A percentile compares a stretch with the other conserved stretches of the same genome.
Conservation (phyloP, 164 flowering plant genomes). For the Vitis labrusca region DNA sequence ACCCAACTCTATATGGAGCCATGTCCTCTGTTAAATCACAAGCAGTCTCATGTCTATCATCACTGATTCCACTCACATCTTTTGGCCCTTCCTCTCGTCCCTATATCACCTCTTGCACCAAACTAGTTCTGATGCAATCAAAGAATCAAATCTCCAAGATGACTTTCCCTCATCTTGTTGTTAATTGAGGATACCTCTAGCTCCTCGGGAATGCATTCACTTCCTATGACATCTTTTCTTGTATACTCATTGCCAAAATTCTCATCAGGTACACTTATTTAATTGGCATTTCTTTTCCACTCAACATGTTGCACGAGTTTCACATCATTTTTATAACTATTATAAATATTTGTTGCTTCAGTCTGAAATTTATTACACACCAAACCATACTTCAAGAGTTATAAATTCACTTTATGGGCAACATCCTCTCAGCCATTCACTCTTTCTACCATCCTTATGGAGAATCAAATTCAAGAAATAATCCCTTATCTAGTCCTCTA, state of each 20-base stretch:
- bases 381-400: too few species aligned
- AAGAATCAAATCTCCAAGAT: too few species aligned
- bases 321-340: not conserved
- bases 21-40: not conserved
- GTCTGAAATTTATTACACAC: too few species aligned
- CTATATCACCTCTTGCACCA: not conserved
- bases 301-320: not conserved
- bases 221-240: not conserved
- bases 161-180: not conserved
- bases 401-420: too few species aligned
- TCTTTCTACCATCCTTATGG: too few species aligned
- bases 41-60: not conserved
- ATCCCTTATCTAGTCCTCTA: too few species aligned
- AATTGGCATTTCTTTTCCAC: not conserved
- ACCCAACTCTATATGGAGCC: not conserved
- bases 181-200: not conserved
- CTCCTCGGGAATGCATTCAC: not conserved
- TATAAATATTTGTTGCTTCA: too few species aligned
- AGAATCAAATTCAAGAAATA: too few species aligned
- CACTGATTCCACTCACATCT: not conserved
- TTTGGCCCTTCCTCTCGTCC: not conserved
- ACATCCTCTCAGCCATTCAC: too few species aligned
- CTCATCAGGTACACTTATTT: not conserved
- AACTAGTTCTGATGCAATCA: too few species aligned
- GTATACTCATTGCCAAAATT: not conserved